Base-by-base conservation (phyloP, 2,329 filamentous ascomycete species). In the Calonectria pteridis region DNA sequence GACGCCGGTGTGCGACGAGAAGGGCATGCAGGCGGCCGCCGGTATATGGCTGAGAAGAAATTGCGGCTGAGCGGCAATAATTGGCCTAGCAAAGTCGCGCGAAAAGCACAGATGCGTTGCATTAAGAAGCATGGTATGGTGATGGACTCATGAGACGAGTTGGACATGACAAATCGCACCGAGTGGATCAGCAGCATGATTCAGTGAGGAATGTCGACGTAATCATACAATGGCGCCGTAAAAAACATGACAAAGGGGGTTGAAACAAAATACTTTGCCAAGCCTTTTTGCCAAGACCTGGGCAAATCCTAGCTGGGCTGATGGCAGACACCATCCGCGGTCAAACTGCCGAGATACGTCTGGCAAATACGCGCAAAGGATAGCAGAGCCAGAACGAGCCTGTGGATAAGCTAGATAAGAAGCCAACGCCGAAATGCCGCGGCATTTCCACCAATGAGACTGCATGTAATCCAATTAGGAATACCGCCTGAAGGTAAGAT, bases 241-340 rank as follows among this genome's bases (percentile, higher is more conserved):
- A 18, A 23, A 35, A 28, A 33, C 53, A n/a, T n/a, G 10, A 5
- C 28, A 16, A 63, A 64, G 23, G 49, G 55, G 13, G 28, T 75
- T 65, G 29, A 59, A 71, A 58, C 64, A 77, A 76, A 58, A 67
- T 50, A 55, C 58, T 40, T 67, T 53, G 65, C 72, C 79, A 79
- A 74, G 76, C 75, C 74, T 72, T 43, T 43, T 68, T 51, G 77
- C 77, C 77, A 79, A 79, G 77, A 77, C 73, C 23, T 55, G 68
- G 40, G 75, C 77, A 78, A 79, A 79, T 77, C 75, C 65, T 66
- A 65, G 51, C 20, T 46, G 37, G 33, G 43, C 63, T 66, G 46
- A 50, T 35, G 40, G 31, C 46, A 67, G 49, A 49, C 26, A 33
- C 26, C 37, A 26, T 65, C 49, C 50, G 35, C 59, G 29, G 40